Base-by-base conservation (phyloP, 139 green algal genomes). In the Klebsormidium nitens region DNA sequence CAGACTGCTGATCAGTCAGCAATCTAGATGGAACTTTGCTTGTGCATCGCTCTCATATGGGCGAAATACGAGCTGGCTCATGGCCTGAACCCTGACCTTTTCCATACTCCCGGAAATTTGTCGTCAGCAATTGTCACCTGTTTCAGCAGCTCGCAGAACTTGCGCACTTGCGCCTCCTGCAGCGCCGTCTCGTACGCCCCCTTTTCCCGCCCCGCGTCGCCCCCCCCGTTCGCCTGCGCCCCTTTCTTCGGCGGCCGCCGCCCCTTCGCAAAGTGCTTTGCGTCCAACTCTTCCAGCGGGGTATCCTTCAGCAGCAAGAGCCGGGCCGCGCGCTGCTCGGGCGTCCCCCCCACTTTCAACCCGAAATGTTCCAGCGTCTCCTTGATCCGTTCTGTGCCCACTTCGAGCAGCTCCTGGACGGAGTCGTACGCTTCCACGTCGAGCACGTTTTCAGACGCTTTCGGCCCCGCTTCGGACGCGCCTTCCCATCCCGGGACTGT, bases 341-440 rank as follows among this genome's bases (percentile, higher is more conserved):
- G 72, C 3, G 94, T 97, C 46, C 93, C 93, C 5, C 93, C 93
- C 56, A 76, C 87, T 78, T 99, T 99, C 17, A 99, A 83, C 11
- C 91, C 89, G 66, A 95, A 60, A 28, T 80, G 72, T 0, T 62
- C 31, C 34, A 98, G 86, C 32, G 87, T 86, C 31, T 80, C 66
- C 37, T 82, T 80, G 38, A 81, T 26, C 23, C 57, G 49, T 14
- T 69, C 76, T 5, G 48, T 36, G 28, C 34, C 48, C 11, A 84
- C 34, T 14, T 65, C 63, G 19, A 77, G 46, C 46, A 98, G 80
- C 73, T 96, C 89, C 36, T 95, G 86, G 1, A 86, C 74, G 17
- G 76, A 85, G 48, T 90, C 83, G 0, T 62, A 91, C 81, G 64
- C 59, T 0, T 69, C 36, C 29, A 96, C 58, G 76, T 96, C 90